Percentiles rank a stretch among this genome's conserved stretches.
phyloP scores from a whole-genome alignment of 2,329 filamentous ascomycete species.

The Trichoderma semiorbis region DNA sequence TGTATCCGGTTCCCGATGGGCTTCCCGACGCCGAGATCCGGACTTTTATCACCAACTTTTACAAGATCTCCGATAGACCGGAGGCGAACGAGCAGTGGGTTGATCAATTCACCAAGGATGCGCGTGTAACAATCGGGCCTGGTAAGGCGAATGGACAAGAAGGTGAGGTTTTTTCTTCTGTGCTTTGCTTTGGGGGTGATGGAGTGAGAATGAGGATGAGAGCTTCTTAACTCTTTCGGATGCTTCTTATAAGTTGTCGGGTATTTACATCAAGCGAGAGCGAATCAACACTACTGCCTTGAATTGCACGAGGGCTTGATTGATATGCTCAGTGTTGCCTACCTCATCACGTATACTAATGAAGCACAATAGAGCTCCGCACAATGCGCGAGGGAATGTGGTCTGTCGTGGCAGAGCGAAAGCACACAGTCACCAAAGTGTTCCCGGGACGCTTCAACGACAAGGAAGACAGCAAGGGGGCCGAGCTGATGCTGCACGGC shows the following conservation, averaged over 20 bases:
- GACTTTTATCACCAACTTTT: conserved; percentile 44
- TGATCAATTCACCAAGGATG: conserved; percentile 39
- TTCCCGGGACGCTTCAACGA: conserved; percentile 38
- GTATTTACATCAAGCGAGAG: neutral
- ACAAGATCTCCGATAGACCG: conserved; percentile 40
- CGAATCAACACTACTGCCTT: neutral
- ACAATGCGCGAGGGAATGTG: conserved; percentile 43
- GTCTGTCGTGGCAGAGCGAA: conserved; percentile 38
- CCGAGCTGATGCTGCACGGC: conserved; percentile 37
- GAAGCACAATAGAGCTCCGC: conserved; percentile 36
- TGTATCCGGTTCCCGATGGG: conserved; percentile 31
- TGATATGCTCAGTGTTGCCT: neutral
- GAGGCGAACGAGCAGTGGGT: conserved; percentile 44
- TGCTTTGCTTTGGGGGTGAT: neutral
- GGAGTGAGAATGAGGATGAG: neutral
- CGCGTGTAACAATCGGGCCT: conserved; percentile 41
- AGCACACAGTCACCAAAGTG: conserved; percentile 41
- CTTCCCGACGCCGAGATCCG: conserved; percentile 33
- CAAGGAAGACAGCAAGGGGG: conserved; percentile 17
- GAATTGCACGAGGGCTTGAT: neutral
- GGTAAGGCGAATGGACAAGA: conserved; percentile 37
- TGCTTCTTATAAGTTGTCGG: neutral
- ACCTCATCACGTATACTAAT: neutral
- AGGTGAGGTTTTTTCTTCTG: conserved; percentile 24
- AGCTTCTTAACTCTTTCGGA: neutral